A percentile compares a stretch with the other conserved stretches of the same genome.
Evolutionary conservation across 495 filamentous ascomycete species (phyloP).

Genomic region (Penicillium macrosclerotiorum): DNA sequence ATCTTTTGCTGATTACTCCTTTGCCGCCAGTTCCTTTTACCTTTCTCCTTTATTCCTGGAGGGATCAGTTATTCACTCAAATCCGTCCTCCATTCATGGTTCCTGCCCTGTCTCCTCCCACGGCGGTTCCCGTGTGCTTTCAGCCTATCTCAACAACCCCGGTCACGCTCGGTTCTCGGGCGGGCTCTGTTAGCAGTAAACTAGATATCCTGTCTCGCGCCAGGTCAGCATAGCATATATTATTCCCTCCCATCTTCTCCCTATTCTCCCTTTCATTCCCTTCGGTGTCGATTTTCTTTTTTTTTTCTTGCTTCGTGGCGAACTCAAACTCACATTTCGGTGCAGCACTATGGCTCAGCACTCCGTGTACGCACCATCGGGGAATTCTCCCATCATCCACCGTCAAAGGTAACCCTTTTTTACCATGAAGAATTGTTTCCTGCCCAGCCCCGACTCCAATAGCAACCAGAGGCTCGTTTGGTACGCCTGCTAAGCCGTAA

Average conservation of each 20-base stretch:
- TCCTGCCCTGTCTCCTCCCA: slow-evolving; percentile 31
- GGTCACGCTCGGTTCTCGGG: slow-evolving; percentile 31
- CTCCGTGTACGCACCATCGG: slow-evolving; percentile 31
- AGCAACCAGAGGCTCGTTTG: slow-evolving; percentile 1
- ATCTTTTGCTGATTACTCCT: slow-evolving; percentile 1
- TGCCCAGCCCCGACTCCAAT: slow-evolving; percentile 7
- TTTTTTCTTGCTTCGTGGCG: neutral
- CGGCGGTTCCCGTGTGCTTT: slow-evolving; percentile 34
- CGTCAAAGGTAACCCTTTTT: slow-evolving; percentile 48
- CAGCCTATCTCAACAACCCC: slow-evolving; percentile 34
- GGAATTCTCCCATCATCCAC: slow-evolving; percentile 36
- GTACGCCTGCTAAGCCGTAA: slow-evolving; percentile 29
- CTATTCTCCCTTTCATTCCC: neutral
- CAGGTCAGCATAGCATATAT: slow-evolving; percentile 38
- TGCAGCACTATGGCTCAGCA: slow-evolving; percentile 37
- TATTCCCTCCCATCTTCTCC: slow-evolving; percentile 3
- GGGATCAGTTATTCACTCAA: neutral
- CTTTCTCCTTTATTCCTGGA: slow-evolving; percentile 2
- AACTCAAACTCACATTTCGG: slow-evolving; percentile 28
- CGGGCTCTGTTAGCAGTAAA: slow-evolving; percentile 33
- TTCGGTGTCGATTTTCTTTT: too few relatives aligned
- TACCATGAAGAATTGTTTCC: slow-evolving; percentile 14
- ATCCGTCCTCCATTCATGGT: slow-evolving; percentile 35
- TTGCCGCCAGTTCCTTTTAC: neutral
- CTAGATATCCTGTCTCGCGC: slow-evolving; percentile 40